Conservation (phyloP, 495 filamentous ascomycete genomes). For the Letharia columbiana region DNA sequence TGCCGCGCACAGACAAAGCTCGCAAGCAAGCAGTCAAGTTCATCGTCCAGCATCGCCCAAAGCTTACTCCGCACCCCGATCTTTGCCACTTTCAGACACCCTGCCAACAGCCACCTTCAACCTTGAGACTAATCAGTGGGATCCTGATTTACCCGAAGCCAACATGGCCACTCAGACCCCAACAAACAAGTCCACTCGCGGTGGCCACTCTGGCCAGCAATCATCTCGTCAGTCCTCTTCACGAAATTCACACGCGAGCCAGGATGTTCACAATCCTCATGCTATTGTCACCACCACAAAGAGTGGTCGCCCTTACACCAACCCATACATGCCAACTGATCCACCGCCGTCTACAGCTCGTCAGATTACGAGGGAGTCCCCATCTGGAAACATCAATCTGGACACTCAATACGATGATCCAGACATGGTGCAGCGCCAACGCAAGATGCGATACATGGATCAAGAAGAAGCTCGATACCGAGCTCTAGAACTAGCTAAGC, state of each 20-base stretch:
- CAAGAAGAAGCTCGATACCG: background rate
- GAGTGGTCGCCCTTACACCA: constrained; percentile 1
- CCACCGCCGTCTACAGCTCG: background rate
- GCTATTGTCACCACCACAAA: background rate
- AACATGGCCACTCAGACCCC: background rate
- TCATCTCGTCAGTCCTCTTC: background rate
- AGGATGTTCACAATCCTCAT: background rate
- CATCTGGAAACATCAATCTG: background rate
- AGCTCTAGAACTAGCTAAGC: background rate
- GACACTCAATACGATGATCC: background rate
- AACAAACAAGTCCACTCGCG: background rate
- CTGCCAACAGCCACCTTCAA: background rate
- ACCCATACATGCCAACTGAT: background rate
- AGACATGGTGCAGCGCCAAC: background rate
- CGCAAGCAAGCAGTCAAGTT: background rate
- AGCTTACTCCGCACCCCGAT: background rate
- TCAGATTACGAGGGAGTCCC: background rate
- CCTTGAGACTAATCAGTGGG: constrained; percentile 2
- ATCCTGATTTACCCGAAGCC: background rate
- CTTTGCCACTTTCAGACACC: constrained; percentile 1
- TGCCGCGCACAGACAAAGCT: background rate
- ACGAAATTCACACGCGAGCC: background rate
- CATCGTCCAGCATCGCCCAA: background rate
- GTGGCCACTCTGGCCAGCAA: background rate
- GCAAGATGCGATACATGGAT: background rate